Conservation (phyloP, 331 rosid genomes). For the Phaseolus coccineus region DNA sequence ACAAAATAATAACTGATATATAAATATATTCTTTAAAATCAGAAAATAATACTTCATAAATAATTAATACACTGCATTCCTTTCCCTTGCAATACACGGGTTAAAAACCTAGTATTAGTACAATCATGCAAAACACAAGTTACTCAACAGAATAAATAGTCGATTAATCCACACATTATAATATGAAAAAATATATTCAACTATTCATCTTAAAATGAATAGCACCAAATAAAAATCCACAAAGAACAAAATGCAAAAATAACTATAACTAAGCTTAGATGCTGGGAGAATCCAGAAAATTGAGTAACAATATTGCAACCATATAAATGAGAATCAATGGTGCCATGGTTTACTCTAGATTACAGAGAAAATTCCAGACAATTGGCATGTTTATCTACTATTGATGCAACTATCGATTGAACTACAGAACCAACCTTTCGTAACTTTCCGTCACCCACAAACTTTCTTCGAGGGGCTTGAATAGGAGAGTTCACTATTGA, state of each 20-base stretch:
- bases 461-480: conserved; percentile 88
- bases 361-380: conserved; percentile 24
- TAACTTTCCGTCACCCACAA: conserved; percentile 91
- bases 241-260: conserved; percentile 37
- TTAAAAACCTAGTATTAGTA: not conserved
- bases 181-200: not conserved
- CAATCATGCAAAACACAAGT: conserved; percentile 21
- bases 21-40: too few relatives aligned
- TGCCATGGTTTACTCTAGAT: conserved; percentile 10
- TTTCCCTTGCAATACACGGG: too few relatives aligned
- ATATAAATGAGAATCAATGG: conserved; percentile 29
- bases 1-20: too few relatives aligned
- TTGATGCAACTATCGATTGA: conserved; percentile 23
- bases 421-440: conserved; percentile 65
- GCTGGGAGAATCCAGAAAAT: conserved; percentile 9
- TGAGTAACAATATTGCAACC: conserved; percentile 14
- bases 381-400: conserved; percentile 9
- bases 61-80: too few relatives aligned
- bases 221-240: conserved; percentile 9
- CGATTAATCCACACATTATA: not conserved
- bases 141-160: conserved; percentile 22
- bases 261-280: conserved; percentile 16
- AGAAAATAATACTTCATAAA: too few relatives aligned
- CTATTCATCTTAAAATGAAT: conserved; percentile 13
- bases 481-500: conserved; percentile 72